phyloP scores from a whole-genome alignment of 2,329 filamentous ascomycete genomes.

The Alternaria sp. region DNA sequence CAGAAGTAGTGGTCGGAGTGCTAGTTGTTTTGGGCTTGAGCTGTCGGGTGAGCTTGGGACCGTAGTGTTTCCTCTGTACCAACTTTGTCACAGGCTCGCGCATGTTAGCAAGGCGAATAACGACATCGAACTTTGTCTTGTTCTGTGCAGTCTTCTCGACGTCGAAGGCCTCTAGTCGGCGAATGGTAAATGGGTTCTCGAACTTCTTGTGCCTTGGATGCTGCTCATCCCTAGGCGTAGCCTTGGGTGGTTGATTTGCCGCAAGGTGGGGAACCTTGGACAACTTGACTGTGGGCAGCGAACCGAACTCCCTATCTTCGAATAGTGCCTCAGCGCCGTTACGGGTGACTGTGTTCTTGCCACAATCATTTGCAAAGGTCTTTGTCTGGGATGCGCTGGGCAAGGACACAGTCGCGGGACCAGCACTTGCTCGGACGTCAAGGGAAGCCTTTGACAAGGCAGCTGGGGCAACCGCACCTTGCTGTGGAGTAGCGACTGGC shows the following conservation, averaged over 20 bases:
- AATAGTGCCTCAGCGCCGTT: slow-evolving; percentile 55
- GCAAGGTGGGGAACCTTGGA: slow-evolving; percentile 46
- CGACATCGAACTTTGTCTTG: slow-evolving; percentile 35
- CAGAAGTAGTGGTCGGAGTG: slow-evolving; percentile 29
- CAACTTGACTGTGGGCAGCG: slow-evolving; percentile 51
- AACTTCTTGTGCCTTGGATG: slow-evolving; percentile 35
- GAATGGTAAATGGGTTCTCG: slow-evolving; percentile 42
- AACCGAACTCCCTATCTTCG: slow-evolving; percentile 59
- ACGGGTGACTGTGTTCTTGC: slow-evolving; percentile 52
- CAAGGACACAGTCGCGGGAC: slow-evolving; percentile 75
- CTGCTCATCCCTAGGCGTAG: slow-evolving; percentile 35
- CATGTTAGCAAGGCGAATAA: slow-evolving; percentile 41
- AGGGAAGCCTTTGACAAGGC: slow-evolving; percentile 70
- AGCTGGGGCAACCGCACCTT: slow-evolving; percentile 65
- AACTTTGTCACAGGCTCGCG: slow-evolving; percentile 39
- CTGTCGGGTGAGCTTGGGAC: slow-evolving; percentile 26
- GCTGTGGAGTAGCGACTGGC: slow-evolving; percentile 50
- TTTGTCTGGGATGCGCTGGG: slow-evolving; percentile 53
- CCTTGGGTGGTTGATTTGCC: slow-evolving; percentile 42
- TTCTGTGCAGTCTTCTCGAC: slow-evolving; percentile 36
- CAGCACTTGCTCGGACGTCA: slow-evolving; percentile 58
- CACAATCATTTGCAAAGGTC: slow-evolving; percentile 40
- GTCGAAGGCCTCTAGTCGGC: slow-evolving; percentile 39
- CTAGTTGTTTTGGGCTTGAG: slow-evolving; percentile 42
- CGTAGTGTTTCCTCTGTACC: slow-evolving; percentile 40